These are phyloP conservation scores for Kockovaella imperatae DNA, from an alignment of 768 basidiomycete genomes.

Conservation along the genomic window DNA sequence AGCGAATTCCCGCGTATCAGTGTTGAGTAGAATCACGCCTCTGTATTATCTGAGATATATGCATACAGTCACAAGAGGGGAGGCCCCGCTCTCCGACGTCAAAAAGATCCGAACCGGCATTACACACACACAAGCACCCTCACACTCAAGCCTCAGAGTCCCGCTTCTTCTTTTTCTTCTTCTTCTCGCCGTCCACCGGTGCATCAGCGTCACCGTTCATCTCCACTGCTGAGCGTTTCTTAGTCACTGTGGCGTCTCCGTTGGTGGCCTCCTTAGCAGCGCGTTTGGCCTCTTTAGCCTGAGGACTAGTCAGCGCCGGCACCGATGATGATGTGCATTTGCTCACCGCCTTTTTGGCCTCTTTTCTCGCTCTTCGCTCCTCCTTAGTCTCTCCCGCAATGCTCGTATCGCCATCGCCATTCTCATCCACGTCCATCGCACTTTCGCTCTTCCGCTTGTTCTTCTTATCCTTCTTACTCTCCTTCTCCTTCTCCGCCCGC, in stretches of 20 bases:
- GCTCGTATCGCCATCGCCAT: constrained; percentile 45
- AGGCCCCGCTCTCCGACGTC: background rate
- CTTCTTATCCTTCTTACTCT: constrained; percentile 53
- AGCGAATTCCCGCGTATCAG: too few species aligned
- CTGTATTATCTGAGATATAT: too few species aligned
- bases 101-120: background rate
- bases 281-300: constrained; percentile 43
- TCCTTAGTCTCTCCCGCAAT: constrained; percentile 61
- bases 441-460: constrained; percentile 51
- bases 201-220: constrained; percentile 20
- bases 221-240: constrained; percentile 45
- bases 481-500: constrained; percentile 71
- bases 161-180: constrained; percentile 45
- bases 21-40: too few species aligned
- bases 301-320: background rate
- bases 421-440: constrained; percentile 20
- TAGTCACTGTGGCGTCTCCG: constrained; percentile 43
- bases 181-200: constrained; percentile 41
- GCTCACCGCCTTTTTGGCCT: constrained; percentile 59
- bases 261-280: constrained; percentile 42
- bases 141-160: background rate
- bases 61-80: background rate
- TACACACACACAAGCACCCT: background rate
- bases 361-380: constrained; percentile 63
- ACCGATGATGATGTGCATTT: background rate